Percentiles rank a stretch among this genome's conserved stretches.
Evolutionary conservation across 176 grass and related monocot species (phyloP).

Genomic region (Avena sativa): DNA sequence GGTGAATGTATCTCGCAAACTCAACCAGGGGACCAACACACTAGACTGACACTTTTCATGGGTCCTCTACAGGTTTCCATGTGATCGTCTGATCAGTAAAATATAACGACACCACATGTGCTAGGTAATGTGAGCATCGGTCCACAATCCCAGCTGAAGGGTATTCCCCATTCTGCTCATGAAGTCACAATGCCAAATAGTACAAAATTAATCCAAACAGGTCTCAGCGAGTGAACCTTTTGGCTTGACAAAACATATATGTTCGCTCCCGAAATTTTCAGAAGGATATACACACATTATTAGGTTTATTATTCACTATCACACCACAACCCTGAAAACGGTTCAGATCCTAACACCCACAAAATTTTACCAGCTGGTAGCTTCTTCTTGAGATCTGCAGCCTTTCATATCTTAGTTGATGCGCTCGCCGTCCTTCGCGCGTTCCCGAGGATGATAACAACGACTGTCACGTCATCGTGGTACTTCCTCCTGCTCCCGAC

Average conservation of each 20-base stretch:
- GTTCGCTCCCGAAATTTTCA: conserved; percentile 21
- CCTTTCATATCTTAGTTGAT: conserved; percentile 66
- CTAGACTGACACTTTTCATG: background rate
- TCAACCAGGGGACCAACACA: background rate
- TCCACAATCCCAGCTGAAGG: background rate
- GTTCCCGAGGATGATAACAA: conserved; percentile 94
- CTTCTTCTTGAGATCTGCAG: conserved; percentile 10
- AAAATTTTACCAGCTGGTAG: conserved; percentile 35
- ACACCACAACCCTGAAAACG: conserved; percentile 14
- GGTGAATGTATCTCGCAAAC: background rate
- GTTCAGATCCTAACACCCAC: conserved; percentile 29
- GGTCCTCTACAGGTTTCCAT: conserved; percentile 13
- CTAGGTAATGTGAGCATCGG: background rate
- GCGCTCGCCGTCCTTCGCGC: conserved; percentile 75
- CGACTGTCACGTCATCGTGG: conserved; percentile 87
- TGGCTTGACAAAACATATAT: conserved; percentile 32
- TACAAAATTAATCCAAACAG: conserved; percentile 31
- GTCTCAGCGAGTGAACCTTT: conserved; percentile 26
- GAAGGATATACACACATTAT: conserved; percentile 33
- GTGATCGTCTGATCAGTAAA: background rate
- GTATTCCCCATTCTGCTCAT: background rate
- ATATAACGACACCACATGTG: background rate
- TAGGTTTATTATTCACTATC: conserved; percentile 44
- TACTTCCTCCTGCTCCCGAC: conserved; percentile 93
- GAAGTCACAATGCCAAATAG: background rate